A percentile compares a stretch with the other conserved stretches of the same genome.
Evolutionary conservation across 2,329 filamentous ascomycete species (phyloP).

Genomic region (Torrubiellomyces zombiae): DNA sequence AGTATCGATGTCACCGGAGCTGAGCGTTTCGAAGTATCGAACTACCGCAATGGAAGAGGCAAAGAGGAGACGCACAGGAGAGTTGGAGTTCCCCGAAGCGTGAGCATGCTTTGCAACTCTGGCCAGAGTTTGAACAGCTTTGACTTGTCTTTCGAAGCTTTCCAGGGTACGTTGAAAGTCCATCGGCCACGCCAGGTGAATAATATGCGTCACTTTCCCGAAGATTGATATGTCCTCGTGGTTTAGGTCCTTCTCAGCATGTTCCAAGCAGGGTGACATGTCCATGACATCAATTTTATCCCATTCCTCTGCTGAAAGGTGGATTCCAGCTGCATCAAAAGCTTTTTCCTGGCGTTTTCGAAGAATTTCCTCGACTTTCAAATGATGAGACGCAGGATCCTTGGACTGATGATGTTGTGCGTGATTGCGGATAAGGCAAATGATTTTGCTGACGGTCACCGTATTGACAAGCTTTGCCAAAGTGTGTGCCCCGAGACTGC

Average conservation of each 20-base stretch:
- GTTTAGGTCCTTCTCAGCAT: too few relatives aligned
- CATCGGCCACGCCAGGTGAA: slow-evolving; percentile 8
- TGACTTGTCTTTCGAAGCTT: slow-evolving; percentile 6
- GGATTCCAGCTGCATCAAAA: not conserved
- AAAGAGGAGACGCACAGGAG: slow-evolving; percentile 9
- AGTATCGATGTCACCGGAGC: too few relatives aligned
- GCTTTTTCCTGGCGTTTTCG: not conserved
- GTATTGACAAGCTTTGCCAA: slow-evolving; percentile 4
- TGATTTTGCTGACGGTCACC: slow-evolving; percentile 5
- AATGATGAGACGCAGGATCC: too few relatives aligned
- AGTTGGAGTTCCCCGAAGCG: too few relatives aligned
- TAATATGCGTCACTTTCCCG: slow-evolving; percentile 8
- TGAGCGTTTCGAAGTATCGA: slow-evolving; percentile 7
- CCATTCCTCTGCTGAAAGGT: not conserved
- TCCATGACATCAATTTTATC: slow-evolving; percentile 3
- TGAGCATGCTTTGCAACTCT: too few relatives aligned
- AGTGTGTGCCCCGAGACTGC: slow-evolving; percentile 8
- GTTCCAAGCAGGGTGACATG: too few relatives aligned
- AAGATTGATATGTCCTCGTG: too few relatives aligned
- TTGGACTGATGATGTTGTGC: too few relatives aligned
- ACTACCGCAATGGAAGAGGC: slow-evolving; percentile 12
- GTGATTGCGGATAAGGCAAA: slow-evolving; percentile 6
- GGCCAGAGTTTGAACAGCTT: too few relatives aligned
- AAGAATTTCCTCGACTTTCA: slow-evolving; percentile 2
- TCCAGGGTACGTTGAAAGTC: slow-evolving; percentile 6